phyloP scores from a whole-genome alignment of 148 eudicot genomes.

The Gaultheria prostrata region DNA sequence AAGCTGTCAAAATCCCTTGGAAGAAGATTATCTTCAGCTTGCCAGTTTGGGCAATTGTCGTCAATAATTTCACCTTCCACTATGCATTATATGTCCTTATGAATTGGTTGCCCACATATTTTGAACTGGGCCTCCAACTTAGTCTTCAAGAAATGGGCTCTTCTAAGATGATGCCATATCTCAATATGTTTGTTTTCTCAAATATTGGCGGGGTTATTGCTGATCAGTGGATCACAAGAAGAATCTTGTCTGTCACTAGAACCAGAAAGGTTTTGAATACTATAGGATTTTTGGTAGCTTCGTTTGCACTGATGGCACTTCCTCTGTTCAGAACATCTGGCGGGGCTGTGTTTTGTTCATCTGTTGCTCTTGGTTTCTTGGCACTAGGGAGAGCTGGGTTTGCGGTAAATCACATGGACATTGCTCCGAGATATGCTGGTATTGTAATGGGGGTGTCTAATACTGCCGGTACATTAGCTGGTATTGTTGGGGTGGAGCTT shows the following conservation, averaged over 20 bases:
- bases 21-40: slow-evolving; percentile 60
- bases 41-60: slow-evolving; percentile 96
- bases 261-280: slow-evolving; percentile 84
- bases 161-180: slow-evolving; percentile 31
- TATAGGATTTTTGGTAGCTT: slow-evolving; percentile 71
- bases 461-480: slow-evolving; percentile 94
- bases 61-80: slow-evolving; percentile 90
- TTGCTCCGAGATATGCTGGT: slow-evolving; percentile 95
- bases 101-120: slow-evolving; percentile 97
- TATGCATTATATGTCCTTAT: slow-evolving; percentile 86
- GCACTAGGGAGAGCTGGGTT: slow-evolving; percentile 96
- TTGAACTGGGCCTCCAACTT: slow-evolving; percentile 77
- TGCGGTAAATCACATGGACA: slow-evolving; percentile 98
- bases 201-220: slow-evolving; percentile 65
- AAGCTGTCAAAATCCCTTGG: slow-evolving; percentile 70
- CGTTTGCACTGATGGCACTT: slow-evolving; percentile 66
- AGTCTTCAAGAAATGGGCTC: slow-evolving; percentile 98
- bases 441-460: slow-evolving; percentile 97
- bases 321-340: slow-evolving; percentile 69
- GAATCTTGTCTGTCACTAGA: slow-evolving; percentile 58
- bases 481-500: slow-evolving; percentile 84
- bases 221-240: slow-evolving; percentile 71
- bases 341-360: slow-evolving; percentile 87
- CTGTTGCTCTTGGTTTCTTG: slow-evolving; percentile 90
- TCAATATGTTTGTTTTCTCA: slow-evolving; percentile 30